phyloP scores from a whole-genome alignment of 2,329 filamentous ascomycete species.

The Zalaria obscura region DNA sequence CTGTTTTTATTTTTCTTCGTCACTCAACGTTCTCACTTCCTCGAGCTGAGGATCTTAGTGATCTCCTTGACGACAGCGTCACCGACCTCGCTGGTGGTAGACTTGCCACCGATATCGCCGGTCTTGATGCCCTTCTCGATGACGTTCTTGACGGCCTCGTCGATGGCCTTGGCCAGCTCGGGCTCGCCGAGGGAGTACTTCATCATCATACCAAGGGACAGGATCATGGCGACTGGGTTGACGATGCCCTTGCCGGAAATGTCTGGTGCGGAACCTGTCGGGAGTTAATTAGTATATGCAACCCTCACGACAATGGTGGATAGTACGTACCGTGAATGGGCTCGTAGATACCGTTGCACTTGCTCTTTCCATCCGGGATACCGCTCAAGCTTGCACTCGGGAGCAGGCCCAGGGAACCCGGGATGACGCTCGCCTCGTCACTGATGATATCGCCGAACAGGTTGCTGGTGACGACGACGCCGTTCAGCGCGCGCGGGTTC shows the following conservation, averaged over 20 bases:
- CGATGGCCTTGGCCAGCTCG: slow-evolving; percentile 62
- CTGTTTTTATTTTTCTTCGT: not conserved
- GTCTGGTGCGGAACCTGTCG: slow-evolving; percentile 69
- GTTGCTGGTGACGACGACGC: slow-evolving; percentile 84
- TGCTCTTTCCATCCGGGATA: slow-evolving; percentile 70
- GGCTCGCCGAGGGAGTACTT: slow-evolving; percentile 78
- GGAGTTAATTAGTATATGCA: not conserved
- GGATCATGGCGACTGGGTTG: slow-evolving; percentile 81
- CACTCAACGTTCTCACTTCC: not conserved
- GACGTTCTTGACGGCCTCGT: slow-evolving; percentile 64
- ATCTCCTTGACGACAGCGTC: slow-evolving; percentile 69
- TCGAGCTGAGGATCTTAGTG: slow-evolving; percentile 45
- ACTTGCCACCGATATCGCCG: slow-evolving; percentile 68
- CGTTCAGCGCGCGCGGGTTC: slow-evolving; percentile 77
- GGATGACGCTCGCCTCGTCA: slow-evolving; percentile 90
- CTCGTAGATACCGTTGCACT: slow-evolving; percentile 91
- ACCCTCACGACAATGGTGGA: slow-evolving; percentile 1
- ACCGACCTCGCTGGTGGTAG: slow-evolving; percentile 64
- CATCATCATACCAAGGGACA: slow-evolving; percentile 91
- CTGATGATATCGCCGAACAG: slow-evolving; percentile 92
- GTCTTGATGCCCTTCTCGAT: slow-evolving; percentile 70
- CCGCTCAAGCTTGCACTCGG: slow-evolving; percentile 79
- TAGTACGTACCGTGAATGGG: slow-evolving; percentile 72
- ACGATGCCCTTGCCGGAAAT: slow-evolving; percentile 86
- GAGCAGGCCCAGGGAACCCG: slow-evolving; percentile 74